Evolutionary conservation across 192 early-diverging fungal species (phyloP).

Genomic region (Backusella sp.): DNA sequence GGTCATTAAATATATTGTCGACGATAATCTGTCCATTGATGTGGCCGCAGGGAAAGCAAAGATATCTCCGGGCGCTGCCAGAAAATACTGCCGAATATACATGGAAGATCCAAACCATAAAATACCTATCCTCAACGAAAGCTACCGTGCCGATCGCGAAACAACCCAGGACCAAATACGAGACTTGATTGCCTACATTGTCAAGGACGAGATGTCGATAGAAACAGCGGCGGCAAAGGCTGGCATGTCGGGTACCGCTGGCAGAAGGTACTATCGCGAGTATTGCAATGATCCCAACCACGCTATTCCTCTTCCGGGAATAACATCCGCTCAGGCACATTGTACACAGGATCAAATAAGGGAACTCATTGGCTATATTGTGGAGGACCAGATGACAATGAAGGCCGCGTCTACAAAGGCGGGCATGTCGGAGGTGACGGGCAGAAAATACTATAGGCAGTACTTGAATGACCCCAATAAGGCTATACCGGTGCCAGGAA

Average conservation of each 20-base stretch:
- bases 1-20: background rate
- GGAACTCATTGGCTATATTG: background rate
- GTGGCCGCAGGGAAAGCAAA: background rate
- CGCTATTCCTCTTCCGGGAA: background rate
- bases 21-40: background rate
- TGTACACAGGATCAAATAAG: background rate
- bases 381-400: background rate
- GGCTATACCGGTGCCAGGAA: background rate
- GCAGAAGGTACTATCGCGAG: background rate
- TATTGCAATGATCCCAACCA: background rate
- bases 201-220: background rate
- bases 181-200: background rate
- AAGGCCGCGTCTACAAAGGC: background rate
- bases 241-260: background rate
- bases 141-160: background rate
- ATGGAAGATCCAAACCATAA: background rate
- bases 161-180: background rate
- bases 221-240: background rate
- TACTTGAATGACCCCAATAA: background rate
- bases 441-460: background rate
- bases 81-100: background rate
- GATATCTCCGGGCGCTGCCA: background rate
- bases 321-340: background rate
- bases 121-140: background rate
- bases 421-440: background rate